Base-by-base conservation (phyloP, 176 grass and related monocot species). In the Bolboschoenus planiculmis region DNA sequence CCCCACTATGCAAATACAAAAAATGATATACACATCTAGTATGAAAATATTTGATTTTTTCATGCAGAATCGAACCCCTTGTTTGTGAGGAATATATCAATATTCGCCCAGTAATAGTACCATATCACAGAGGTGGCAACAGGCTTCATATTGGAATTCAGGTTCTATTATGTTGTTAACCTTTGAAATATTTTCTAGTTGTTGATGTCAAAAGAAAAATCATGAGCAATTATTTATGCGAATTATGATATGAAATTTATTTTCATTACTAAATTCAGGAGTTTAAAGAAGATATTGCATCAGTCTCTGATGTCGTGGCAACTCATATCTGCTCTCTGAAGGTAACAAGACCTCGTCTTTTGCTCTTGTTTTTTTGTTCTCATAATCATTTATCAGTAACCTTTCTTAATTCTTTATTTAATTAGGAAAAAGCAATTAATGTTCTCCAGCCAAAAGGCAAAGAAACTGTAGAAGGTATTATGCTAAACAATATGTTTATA, bases 111-210 rank as follows among this genome's bases (percentile, higher is more conserved):
- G 87, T 99, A 54, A 90, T 99, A 83, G 81, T 99, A 82, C 96
- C 92, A 29, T 99, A 99, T 81, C 92, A 99, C 89, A 91, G 91
- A 89, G 96, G 96, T 15, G 96, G 96, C 79, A 99, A 91, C 81
- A 90, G 92, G 76, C 86, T 99, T 90, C 96, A 99, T 88, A 88
- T 93, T 78, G 92, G 96, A 88, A 72, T 91, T 68, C 89, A 99
- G 92, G 92, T 95, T 82, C 65, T 86, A 5, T 74, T 59, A 84
- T 82, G 80, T 59, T 83, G 9, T 80, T 27, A 26, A 1, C 39
- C 54, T 82, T 56, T 64, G 8, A 44, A 48, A 4, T 29, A 44
- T 33, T 81, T 81, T 62, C 31, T 26, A 23, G 21, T 62, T 21
- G 14, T 81, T 44, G 24, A 43, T 81, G 21, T 79, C 40, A 44